These are phyloP conservation scores for Cryptosporidium bovis DNA, from an alignment of 169 alveolate genomes.

Conservation along the genomic window DNA sequence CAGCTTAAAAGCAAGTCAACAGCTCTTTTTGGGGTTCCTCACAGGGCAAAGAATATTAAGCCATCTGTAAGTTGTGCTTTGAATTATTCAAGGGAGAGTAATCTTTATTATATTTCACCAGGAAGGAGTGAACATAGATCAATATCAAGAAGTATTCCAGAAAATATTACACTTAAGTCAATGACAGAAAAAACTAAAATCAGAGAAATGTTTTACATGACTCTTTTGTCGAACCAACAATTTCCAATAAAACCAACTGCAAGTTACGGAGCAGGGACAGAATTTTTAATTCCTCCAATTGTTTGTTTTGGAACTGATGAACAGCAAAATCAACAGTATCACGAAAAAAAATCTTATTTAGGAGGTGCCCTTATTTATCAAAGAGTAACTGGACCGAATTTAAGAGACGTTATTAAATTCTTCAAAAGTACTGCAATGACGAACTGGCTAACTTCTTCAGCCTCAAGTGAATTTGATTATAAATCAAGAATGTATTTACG, in stretches of 20 bases:
- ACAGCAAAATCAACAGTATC: conserved; percentile 35
- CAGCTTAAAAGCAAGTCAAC: conserved; percentile 41
- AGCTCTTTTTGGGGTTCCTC: conserved; percentile 46
- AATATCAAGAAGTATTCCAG: conserved; percentile 40
- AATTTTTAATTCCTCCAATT: conserved; percentile 48
- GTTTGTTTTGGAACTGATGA: conserved; percentile 60
- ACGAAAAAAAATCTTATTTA: conserved; percentile 35
- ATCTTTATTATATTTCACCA: conserved; percentile 37
- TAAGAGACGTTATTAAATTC: conserved; percentile 35
- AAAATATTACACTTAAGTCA: conserved; percentile 32
- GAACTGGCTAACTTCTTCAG: conserved; percentile 29
- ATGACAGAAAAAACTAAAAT: conserved; percentile 23
- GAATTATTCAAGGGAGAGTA: conserved; percentile 4
- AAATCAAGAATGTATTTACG: conserved; percentile 27
- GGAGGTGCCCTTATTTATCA: conserved; percentile 55
- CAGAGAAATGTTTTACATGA: conserved; percentile 64
- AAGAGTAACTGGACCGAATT: conserved; percentile 59
- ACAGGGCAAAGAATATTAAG: conserved; percentile 40
- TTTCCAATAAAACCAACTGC: conserved; percentile 69
- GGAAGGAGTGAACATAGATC: conserved; percentile 56
- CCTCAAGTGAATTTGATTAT: neutral
- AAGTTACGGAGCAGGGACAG: conserved; percentile 49
- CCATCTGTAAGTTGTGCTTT: conserved; percentile 50
- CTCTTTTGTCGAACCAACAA: conserved; percentile 47
- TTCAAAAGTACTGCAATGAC: conserved; percentile 39